phyloP scores from a whole-genome alignment of 768 basidiomycete species.

The Hygrophorus pudorinus region DNA sequence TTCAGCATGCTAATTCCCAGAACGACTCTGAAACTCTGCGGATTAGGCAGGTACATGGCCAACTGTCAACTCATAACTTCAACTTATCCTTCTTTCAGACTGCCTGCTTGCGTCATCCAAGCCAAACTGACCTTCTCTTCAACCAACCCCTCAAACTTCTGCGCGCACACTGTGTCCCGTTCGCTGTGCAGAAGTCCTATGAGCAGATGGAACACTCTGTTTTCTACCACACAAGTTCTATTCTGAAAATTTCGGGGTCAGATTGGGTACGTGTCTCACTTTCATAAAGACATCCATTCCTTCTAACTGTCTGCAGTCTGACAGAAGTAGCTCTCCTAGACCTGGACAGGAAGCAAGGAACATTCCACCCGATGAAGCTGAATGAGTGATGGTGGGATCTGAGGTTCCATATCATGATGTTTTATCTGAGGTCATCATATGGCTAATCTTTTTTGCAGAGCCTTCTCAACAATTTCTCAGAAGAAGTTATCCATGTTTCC shows the following conservation, averaged over 20 bases:
- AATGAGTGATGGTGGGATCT: not conserved
- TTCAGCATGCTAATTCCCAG: constrained; percentile 16
- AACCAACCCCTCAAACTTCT: constrained; percentile 14
- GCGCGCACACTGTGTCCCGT: constrained; percentile 5
- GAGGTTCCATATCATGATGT: not conserved
- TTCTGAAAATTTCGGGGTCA: constrained; percentile 15
- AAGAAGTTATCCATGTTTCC: not conserved
- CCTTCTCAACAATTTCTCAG: not conserved
- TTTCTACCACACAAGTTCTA: not conserved
- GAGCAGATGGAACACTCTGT: not conserved
- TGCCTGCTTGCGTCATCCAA: constrained; percentile 17
- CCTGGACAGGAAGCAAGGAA: constrained; percentile 10
- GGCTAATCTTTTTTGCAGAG: not conserved
- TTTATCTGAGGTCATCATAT: not conserved
- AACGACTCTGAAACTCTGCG: constrained; percentile 16
- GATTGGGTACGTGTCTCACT: constrained; percentile 18
- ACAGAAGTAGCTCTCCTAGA: constrained; percentile 11
- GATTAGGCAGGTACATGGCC: constrained; percentile 15
- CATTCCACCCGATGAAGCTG: constrained; percentile 7
- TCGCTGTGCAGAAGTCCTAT: constrained; percentile 1
- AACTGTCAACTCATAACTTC: not conserved
- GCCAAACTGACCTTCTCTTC: constrained; percentile 19
- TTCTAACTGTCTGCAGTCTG: constrained; percentile 6
- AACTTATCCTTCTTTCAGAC: constrained; percentile 11
- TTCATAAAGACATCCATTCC: not conserved